These are phyloP conservation scores for Aspergillus versicolor DNA, from an alignment of 2,329 filamentous ascomycete genomes.

Conservation along the genomic window DNA sequence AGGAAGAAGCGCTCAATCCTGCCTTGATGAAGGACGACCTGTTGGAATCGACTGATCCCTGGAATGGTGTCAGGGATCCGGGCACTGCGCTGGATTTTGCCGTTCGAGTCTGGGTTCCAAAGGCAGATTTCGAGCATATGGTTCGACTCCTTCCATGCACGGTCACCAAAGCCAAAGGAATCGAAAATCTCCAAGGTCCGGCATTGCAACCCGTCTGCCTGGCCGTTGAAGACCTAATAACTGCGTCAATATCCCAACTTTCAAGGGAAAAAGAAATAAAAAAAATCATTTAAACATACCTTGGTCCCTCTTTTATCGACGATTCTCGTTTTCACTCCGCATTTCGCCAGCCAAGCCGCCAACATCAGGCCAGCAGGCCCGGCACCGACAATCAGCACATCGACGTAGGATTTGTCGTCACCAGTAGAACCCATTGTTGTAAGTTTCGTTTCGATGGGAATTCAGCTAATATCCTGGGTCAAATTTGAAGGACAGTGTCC, in stretches of 20 bases:
- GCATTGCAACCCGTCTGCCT: conserved; percentile 20
- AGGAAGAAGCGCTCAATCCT: conserved; percentile 68
- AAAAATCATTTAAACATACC: not conserved
- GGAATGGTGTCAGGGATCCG: conserved; percentile 63
- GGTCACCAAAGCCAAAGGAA: conserved; percentile 65
- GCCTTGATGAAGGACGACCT: conserved; percentile 70
- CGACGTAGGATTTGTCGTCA: not conserved
- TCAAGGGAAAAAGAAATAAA: too few relatives aligned
- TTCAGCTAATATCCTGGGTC: not conserved
- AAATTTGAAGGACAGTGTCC: too few relatives aligned
- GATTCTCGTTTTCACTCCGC: conserved; percentile 49
- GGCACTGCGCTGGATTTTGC: conserved; percentile 58
- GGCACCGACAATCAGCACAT: conserved; percentile 47
- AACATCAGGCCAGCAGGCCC: conserved; percentile 52
- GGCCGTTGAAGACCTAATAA: conserved; percentile 21
- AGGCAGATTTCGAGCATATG: conserved; percentile 65
- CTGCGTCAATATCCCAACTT: too few relatives aligned
- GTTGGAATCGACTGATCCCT: conserved; percentile 62
- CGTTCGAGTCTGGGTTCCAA: conserved; percentile 62
- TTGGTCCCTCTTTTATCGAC: conserved; percentile 44
- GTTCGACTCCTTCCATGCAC: conserved; percentile 63
- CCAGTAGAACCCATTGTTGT: not conserved
- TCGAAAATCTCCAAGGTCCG: conserved; percentile 57
- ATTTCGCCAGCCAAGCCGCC: conserved; percentile 50
- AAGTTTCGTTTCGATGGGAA: not conserved